phyloP scores from a whole-genome alignment of 306 rosid species.

The Begonia masoniana region DNA sequence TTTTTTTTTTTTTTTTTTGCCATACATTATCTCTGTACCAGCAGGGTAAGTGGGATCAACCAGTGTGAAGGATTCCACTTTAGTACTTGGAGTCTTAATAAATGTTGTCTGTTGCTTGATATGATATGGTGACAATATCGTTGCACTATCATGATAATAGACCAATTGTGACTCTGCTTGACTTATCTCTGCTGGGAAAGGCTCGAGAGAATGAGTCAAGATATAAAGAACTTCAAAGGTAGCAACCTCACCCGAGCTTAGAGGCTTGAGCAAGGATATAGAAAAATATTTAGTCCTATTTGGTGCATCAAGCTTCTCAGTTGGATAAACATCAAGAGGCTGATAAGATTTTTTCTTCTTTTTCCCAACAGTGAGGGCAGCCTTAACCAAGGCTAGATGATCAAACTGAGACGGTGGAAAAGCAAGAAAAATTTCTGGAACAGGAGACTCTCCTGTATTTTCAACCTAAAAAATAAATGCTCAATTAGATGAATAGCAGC shows the following conservation, averaged over 20 bases:
- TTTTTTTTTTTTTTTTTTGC: too few relatives aligned
- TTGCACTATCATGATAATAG: constrained; percentile 77
- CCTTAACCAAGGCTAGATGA: constrained; percentile 66
- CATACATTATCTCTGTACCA: constrained; percentile 69
- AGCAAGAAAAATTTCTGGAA: constrained; percentile 65
- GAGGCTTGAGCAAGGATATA: constrained; percentile 44
- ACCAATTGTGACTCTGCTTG: constrained; percentile 92
- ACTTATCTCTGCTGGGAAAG: constrained; percentile 85
- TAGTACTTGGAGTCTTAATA: constrained; percentile 64
- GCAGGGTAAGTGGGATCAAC: constrained; percentile 62
- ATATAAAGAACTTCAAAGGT: constrained; percentile 73
- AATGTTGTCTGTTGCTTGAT: constrained; percentile 76
- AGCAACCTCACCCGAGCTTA: constrained; percentile 45
- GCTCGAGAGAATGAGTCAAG: constrained; percentile 73
- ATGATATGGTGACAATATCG: constrained; percentile 69
- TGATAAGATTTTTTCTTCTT: constrained; percentile 60
- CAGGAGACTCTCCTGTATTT: constrained; percentile 54
- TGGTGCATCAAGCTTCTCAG: constrained; percentile 62
- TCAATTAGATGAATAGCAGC: constrained; percentile 2
- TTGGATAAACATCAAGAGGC: constrained; percentile 67
- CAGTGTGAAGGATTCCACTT: constrained; percentile 75
- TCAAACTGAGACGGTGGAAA: constrained; percentile 67
- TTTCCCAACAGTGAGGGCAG: constrained; percentile 54
- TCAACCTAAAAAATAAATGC: constrained; percentile 50
- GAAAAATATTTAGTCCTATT: constrained; percentile 67